phyloP scores from a whole-genome alignment of 768 basidiomycete genomes.

The Tephrocybe sp. region DNA sequence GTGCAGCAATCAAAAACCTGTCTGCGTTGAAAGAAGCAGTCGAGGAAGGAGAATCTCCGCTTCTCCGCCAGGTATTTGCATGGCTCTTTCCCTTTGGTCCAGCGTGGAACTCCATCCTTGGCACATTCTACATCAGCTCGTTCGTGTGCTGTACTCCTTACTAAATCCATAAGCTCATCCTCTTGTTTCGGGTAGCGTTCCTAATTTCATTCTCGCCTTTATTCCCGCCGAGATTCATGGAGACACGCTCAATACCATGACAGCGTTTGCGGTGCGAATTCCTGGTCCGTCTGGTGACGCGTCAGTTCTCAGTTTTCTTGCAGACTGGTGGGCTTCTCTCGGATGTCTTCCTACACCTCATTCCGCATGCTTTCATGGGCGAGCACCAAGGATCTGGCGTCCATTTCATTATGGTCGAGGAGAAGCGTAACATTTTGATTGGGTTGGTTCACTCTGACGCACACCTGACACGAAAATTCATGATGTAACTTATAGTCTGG shows the following conservation, averaged over 20 bases:
- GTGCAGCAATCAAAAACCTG: constrained; percentile 43
- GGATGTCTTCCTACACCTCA: constrained; percentile 89
- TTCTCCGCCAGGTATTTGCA: constrained; percentile 78
- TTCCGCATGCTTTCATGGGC: constrained; percentile 91
- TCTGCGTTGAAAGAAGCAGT: constrained; percentile 59
- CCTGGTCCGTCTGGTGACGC: constrained; percentile 5
- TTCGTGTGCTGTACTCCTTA: constrained; percentile 39
- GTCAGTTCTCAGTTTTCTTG: constrained; percentile 7
- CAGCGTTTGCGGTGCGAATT: constrained; percentile 78
- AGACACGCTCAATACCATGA: constrained; percentile 90
- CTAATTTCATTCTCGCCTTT: constrained; percentile 93
- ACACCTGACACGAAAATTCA: background rate
- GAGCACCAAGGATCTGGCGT: constrained; percentile 74
- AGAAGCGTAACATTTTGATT: constrained; percentile 87
- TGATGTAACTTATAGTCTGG: constrained; percentile 48
- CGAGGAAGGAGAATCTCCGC: constrained; percentile 65
- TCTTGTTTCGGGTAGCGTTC: constrained; percentile 53
- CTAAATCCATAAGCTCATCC: constrained; percentile 11
- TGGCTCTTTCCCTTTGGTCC: constrained; percentile 90
- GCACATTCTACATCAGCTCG: constrained; percentile 97
- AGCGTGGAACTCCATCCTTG: constrained; percentile 86
- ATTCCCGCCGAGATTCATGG: constrained; percentile 87
- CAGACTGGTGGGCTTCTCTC: constrained; percentile 90
- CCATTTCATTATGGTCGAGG: constrained; percentile 83
- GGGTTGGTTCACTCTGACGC: constrained; percentile 53